phyloP scores from a whole-genome alignment of 1,284 basidiomycete genomes.

The Boletus semigastroideus region DNA sequence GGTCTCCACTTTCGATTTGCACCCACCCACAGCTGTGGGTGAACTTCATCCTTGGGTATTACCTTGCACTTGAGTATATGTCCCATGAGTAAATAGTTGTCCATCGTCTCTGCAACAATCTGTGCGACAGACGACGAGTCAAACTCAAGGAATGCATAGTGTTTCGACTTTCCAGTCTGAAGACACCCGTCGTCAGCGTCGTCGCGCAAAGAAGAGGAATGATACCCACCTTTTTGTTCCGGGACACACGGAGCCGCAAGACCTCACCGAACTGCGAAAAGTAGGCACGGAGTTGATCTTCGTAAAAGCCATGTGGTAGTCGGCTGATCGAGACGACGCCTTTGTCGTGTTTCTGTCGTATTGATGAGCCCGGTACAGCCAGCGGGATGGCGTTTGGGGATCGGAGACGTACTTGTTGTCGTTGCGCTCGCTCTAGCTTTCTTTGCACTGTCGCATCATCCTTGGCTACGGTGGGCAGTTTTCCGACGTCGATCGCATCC shows the following conservation, averaged over 20 bases:
- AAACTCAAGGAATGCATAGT: constrained; percentile 98
- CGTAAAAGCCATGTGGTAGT: constrained; percentile 96
- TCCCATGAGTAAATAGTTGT: constrained; percentile 96
- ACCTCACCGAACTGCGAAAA: constrained; percentile 95
- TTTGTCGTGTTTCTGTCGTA: constrained; percentile 58
- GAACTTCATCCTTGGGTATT: constrained; percentile 84
- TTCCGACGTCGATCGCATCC: constrained; percentile 63
- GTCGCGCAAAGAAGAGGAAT: not conserved
- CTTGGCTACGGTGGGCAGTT: constrained; percentile 81
- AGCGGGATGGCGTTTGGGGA: not conserved
- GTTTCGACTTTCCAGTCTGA: constrained; percentile 93
- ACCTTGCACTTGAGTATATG: constrained; percentile 90
- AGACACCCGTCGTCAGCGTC: not conserved
- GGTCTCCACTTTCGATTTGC: constrained; percentile 88
- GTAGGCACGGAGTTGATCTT: constrained; percentile 90
- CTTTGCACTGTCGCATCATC: constrained; percentile 79
- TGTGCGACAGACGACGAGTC: constrained; percentile 85
- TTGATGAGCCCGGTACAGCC: not conserved
- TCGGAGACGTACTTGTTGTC: constrained; percentile 62
- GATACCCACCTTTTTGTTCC: constrained; percentile 81
- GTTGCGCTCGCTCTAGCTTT: constrained; percentile 82
- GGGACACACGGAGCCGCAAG: constrained; percentile 84
- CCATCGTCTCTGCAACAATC: constrained; percentile 98
- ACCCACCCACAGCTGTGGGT: constrained; percentile 96
- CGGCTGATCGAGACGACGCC: constrained; percentile 92